A percentile compares a stretch with the other conserved stretches of the same genome.
Conservation (phyloP, 768 basidiomycete species). For the Termitomyces sp. region DNA sequence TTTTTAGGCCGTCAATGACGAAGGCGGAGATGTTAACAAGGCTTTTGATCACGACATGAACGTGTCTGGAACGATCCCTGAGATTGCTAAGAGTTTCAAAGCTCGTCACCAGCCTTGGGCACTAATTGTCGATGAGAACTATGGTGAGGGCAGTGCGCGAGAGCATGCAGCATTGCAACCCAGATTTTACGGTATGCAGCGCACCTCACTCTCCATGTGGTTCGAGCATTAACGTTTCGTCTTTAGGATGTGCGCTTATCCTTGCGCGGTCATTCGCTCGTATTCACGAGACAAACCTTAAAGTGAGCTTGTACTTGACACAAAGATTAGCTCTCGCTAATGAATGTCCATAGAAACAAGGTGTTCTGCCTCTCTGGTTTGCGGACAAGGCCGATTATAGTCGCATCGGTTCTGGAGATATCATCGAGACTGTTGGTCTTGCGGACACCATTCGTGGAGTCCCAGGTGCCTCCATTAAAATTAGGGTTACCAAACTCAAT, state of each 20-base stretch:
- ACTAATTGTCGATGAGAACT: constrained; percentile 92
- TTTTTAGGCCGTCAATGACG: constrained; percentile 83
- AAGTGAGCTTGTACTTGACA: constrained; percentile 42
- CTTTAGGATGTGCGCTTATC: constrained; percentile 77
- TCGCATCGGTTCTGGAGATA: constrained; percentile 78
- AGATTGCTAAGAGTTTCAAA: constrained; percentile 87
- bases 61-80: constrained; percentile 79
- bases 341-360: constrained; percentile 76
- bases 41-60: constrained; percentile 75
- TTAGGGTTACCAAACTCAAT: constrained; percentile 63
- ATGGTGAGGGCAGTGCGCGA: constrained; percentile 96
- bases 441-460: constrained; percentile 54
- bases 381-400: constrained; percentile 80
- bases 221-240: constrained; percentile 2
- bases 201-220: background rate
- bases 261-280: constrained; percentile 93
- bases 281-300: constrained; percentile 97
- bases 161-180: constrained; percentile 98
- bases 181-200: constrained; percentile 73
- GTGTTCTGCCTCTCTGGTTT: constrained; percentile 95
- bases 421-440: constrained; percentile 82
- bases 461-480: constrained; percentile 40
- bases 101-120: constrained; percentile 86
- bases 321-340: constrained; percentile 4
- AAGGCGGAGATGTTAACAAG: constrained; percentile 88